These are phyloP conservation scores for Colletotrichum incanum DNA, from an alignment of 2,329 filamentous ascomycete genomes.

Conservation along the genomic window DNA sequence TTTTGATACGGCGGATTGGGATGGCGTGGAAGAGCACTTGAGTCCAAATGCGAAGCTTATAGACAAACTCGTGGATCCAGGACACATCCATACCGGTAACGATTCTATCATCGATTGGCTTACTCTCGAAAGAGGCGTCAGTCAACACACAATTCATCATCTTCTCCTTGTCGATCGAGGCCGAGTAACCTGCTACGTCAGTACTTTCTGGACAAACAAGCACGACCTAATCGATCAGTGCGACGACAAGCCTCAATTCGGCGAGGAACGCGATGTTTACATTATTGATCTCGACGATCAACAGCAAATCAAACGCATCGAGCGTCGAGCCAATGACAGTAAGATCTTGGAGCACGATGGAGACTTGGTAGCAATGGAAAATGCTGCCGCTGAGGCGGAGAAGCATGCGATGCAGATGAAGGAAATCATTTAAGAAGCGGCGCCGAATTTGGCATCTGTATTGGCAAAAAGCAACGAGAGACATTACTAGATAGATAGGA, in stretches of 20 bases:
- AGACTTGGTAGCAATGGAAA: not conserved
- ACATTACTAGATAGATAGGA: no score
- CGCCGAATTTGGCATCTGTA: no score
- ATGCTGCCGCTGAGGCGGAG: not conserved
- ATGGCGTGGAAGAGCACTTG: fast-evolving
- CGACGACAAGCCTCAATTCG: not conserved
- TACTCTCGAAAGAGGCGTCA: fast-evolving
- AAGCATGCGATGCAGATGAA: not conserved
- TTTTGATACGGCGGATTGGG: fast-evolving
- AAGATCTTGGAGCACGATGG: not conserved
- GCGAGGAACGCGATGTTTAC: not conserved
- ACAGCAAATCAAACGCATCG: not conserved
- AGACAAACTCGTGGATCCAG: fast-evolving
- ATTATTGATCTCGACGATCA: not conserved
- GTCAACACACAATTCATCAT: not conserved
- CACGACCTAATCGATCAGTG: fast-evolving
- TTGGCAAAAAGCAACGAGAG: no score
- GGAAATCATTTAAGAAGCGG: not conserved
- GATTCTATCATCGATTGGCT: not conserved
- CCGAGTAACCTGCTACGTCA: not conserved
- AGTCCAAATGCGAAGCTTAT: not conserved
- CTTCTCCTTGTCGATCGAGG: conserved; percentile 10
- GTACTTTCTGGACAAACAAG: not conserved
- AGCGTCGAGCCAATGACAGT: not conserved
- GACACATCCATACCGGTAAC: not conserved